phyloP scores from a whole-genome alignment of 768 basidiomycete species.

The Hemileccinum rubropunctum region DNA sequence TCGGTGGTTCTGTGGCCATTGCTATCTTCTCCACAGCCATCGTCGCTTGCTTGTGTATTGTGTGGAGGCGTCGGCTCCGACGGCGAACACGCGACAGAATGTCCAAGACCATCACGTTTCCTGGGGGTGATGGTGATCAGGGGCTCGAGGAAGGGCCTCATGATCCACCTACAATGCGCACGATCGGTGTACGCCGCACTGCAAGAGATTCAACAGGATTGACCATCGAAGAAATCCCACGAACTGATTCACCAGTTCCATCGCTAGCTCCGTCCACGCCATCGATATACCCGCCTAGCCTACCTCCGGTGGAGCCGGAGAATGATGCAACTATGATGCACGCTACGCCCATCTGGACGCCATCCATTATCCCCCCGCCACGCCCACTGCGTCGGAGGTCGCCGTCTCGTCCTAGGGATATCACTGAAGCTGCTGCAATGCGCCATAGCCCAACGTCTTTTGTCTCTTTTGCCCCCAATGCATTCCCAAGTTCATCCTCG shows the following conservation, averaged over 20 bases:
- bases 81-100: constrained; percentile 36
- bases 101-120: constrained; percentile 36
- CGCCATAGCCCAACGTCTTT: neutral
- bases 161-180: constrained; percentile 26
- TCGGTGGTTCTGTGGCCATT: constrained; percentile 69
- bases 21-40: constrained; percentile 54
- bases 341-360: neutral
- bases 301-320: constrained; percentile 33
- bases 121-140: constrained; percentile 22
- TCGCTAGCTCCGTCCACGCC: constrained; percentile 45
- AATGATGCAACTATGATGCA: neutral
- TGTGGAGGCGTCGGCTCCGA: constrained; percentile 36
- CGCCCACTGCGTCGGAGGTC: constrained; percentile 14
- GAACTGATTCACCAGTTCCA: constrained; percentile 1
- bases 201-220: constrained; percentile 12
- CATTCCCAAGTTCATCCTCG: constrained; percentile 19
- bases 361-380: constrained; percentile 8
- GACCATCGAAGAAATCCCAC: constrained; percentile 14
- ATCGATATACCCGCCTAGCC: constrained; percentile 47
- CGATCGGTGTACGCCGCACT: constrained; percentile 17
- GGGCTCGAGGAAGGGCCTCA: constrained; percentile 32
- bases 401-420: neutral
- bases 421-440: neutral
- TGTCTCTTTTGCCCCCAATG: neutral
- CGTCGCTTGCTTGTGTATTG: constrained; percentile 40